Percentiles rank a stretch among this genome's conserved stretches.
phyloP scores from a whole-genome alignment of 805 yeast genomes.

The Saccharomycopsis olivae region DNA sequence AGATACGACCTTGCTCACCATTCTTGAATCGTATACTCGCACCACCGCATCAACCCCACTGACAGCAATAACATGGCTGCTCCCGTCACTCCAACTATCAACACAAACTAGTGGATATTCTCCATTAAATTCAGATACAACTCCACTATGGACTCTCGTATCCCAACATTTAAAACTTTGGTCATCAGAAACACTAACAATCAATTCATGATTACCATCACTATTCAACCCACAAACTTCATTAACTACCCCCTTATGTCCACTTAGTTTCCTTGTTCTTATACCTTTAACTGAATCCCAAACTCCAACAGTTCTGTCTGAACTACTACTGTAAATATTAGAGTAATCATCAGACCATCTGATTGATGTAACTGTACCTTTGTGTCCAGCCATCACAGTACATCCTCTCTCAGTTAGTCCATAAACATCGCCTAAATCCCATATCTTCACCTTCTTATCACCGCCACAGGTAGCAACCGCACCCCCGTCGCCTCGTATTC shows the following conservation, averaged over 20 bases:
- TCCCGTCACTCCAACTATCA: constrained; percentile 22
- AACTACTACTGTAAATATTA: constrained; percentile 39
- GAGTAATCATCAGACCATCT: constrained; percentile 41
- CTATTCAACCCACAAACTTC: constrained; percentile 31
- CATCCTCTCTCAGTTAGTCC: constrained; percentile 25
- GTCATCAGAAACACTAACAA: constrained; percentile 57
- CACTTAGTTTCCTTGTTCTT: constrained; percentile 42
- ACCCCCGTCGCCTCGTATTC: constrained; percentile 42
- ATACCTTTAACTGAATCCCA: constrained; percentile 54
- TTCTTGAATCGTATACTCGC: constrained; percentile 47
- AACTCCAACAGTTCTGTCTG: constrained; percentile 49
- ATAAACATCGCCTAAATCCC: constrained; percentile 23
- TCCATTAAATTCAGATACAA: constrained; percentile 30
- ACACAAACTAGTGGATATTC: constrained; percentile 49
- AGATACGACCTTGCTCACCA: constrained; percentile 34
- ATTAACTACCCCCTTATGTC: constrained; percentile 45
- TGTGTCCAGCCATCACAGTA: constrained; percentile 45
- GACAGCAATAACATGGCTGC: constrained; percentile 29
- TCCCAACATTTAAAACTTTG: constrained; percentile 59
- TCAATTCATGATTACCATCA: constrained; percentile 20
- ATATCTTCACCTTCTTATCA: constrained; percentile 36
- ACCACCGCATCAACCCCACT: constrained; percentile 64
- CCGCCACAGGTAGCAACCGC: constrained; percentile 52
- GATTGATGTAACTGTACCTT: constrained; percentile 52
- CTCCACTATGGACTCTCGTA: constrained; percentile 37